Conservation (phyloP, 345 rosid species). For the Carallia brachiata region DNA sequence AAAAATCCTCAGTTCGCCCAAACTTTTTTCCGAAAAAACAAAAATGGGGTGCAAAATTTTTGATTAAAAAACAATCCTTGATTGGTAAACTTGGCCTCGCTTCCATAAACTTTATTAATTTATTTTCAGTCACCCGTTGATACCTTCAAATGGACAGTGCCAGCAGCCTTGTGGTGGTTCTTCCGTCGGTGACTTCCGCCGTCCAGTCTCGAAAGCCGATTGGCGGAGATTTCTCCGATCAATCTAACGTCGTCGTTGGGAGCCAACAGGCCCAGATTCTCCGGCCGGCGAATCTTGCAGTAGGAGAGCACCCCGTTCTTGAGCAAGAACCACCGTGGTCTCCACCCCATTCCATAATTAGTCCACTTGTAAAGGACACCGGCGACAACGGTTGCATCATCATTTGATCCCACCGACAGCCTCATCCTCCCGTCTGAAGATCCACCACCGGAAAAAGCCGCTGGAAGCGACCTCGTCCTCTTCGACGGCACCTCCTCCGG, state of each 20-base stretch:
- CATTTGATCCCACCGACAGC: constrained; percentile 42
- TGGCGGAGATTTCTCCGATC: constrained; percentile 68
- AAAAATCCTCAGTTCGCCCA: too few relatives aligned
- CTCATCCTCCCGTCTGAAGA: constrained; percentile 38
- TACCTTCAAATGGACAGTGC: constrained; percentile 93
- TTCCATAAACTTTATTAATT: too few relatives aligned
- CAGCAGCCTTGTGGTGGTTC: constrained; percentile 57
- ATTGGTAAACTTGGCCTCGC: constrained; percentile 15
- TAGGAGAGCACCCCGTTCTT: constrained; percentile 78
- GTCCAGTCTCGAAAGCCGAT: constrained; percentile 56
- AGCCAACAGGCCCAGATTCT: constrained; percentile 48
- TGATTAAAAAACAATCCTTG: constrained; percentile 24
- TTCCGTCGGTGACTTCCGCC: constrained; percentile 36
- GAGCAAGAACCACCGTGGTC: constrained; percentile 92
- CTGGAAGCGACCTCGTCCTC: constrained; percentile 68
- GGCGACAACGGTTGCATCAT: constrained; percentile 63
- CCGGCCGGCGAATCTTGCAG: constrained; percentile 73
- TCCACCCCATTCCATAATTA: constrained; percentile 96
- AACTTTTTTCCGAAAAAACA: neutral
- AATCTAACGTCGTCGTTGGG: constrained; percentile 59
- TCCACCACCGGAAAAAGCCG: constrained; percentile 37
- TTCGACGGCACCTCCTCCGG: constrained; percentile 47
- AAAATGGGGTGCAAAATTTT: constrained; percentile 11
- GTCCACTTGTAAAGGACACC: constrained; percentile 96
- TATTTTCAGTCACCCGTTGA: neutral